A percentile compares a stretch with the other conserved stretches of the same genome.
Evolutionary conservation across 2,329 filamentous ascomycete species (phyloP).

Genomic region (Tolypocladium guangdongense): DNA sequence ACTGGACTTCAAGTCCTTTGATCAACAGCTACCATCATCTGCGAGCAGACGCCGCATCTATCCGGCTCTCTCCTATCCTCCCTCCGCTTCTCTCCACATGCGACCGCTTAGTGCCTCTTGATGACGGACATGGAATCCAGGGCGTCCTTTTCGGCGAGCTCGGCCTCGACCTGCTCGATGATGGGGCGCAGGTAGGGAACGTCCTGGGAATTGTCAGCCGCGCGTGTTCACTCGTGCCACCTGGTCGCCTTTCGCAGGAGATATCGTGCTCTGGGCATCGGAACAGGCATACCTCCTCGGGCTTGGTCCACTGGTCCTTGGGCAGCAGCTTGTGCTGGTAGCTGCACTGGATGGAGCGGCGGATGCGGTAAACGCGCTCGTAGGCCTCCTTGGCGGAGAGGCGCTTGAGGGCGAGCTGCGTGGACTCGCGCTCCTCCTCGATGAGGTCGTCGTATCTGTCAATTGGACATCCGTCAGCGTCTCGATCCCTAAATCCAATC

Average conservation of each 20-base stretch:
- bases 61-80: not conserved
- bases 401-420: conserved; percentile 82
- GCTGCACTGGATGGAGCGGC: conserved; percentile 77
- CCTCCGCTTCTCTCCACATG: not conserved
- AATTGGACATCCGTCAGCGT: conserved; percentile 13
- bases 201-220: conserved; percentile 26
- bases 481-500: not conserved
- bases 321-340: conserved; percentile 54
- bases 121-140: conserved; percentile 39
- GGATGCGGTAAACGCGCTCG: conserved; percentile 94
- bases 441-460: conserved; percentile 86
- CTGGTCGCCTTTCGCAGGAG: no score
- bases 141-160: conserved; percentile 39
- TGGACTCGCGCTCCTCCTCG: conserved; percentile 79
- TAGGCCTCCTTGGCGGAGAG: conserved; percentile 84
- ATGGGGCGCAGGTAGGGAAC: conserved; percentile 42
- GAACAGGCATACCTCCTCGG: conserved; percentile 31
- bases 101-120: conserved; percentile 33
- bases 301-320: conserved; percentile 49
- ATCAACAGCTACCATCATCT: not conserved
- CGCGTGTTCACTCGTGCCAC: not conserved
- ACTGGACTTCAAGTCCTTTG: conserved; percentile 4
- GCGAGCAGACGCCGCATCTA: not conserved
- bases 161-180: conserved; percentile 38
- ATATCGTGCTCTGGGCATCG: not conserved